phyloP scores from a whole-genome alignment of 257 asterid species.

The Nyctanthes arbortristis region DNA sequence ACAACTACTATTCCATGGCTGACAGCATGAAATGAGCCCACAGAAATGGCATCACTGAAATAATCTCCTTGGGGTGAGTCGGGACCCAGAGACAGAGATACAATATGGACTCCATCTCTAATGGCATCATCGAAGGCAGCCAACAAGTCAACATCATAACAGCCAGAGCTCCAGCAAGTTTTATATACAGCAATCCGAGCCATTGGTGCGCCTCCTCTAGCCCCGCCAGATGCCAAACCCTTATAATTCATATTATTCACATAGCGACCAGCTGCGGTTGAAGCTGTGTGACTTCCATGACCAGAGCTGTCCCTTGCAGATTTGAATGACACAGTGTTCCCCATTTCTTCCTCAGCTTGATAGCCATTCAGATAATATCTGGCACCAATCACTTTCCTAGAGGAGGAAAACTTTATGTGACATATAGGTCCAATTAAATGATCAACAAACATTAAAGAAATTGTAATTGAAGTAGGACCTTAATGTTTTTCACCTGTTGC shows the following conservation, averaged over 20 bases:
- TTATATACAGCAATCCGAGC: slow-evolving; percentile 89
- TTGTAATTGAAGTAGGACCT: slow-evolving; percentile 11
- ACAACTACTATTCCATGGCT: slow-evolving; percentile 76
- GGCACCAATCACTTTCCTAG: slow-evolving; percentile 91
- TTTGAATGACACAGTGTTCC: slow-evolving; percentile 41
- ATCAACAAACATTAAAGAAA: neutral
- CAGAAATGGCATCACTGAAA: slow-evolving; percentile 82
- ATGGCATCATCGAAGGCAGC: slow-evolving; percentile 97
- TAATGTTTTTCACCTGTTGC: slow-evolving; percentile 69
- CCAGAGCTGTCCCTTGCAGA: slow-evolving; percentile 88
- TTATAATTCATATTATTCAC: slow-evolving; percentile 68
- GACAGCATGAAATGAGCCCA: slow-evolving; percentile 89
- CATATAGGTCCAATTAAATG: slow-evolving; percentile 4
- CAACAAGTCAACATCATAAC: slow-evolving; percentile 84
- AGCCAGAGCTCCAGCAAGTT: slow-evolving; percentile 83
- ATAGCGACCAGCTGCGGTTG: slow-evolving; percentile 89
- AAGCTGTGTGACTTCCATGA: slow-evolving; percentile 93
- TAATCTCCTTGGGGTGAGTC: slow-evolving; percentile 82
- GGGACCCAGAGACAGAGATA: slow-evolving; percentile 82
- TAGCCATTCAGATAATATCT: slow-evolving; percentile 85
- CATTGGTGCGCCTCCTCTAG: slow-evolving; percentile 94
- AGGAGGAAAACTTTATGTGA: slow-evolving; percentile 20
- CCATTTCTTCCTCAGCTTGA: slow-evolving; percentile 66
- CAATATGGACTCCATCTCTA: slow-evolving; percentile 76
- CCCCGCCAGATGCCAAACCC: slow-evolving; percentile 90